phyloP scores from a whole-genome alignment of 805 yeast genomes.

The Lipomyces mesembrius region DNA sequence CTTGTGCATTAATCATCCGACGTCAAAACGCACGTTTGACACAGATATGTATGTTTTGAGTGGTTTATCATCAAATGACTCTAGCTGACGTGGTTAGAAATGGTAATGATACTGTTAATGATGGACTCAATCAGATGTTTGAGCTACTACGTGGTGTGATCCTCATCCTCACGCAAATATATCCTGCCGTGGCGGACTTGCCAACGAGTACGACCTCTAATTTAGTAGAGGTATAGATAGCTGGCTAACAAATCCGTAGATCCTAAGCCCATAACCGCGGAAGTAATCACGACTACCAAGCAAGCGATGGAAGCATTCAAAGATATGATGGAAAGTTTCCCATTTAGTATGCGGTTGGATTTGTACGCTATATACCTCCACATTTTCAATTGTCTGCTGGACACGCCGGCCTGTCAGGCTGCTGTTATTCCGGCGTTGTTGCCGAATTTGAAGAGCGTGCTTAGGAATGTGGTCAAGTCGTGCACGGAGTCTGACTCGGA shows the following conservation, averaged over 20 bases:
- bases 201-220: slow-evolving; percentile 10
- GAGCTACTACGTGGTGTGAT: slow-evolving; percentile 75
- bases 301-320: slow-evolving; percentile 53
- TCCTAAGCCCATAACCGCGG: slow-evolving; percentile 26
- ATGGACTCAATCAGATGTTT: slow-evolving; percentile 76
- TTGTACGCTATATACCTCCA: slow-evolving; percentile 70
- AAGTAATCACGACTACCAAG: slow-evolving; percentile 37
- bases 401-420: slow-evolving; percentile 44
- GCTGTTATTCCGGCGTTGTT: slow-evolving; percentile 57
- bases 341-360: slow-evolving; percentile 70
- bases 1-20: slow-evolving; percentile 56
- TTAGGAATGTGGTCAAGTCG: slow-evolving; percentile 44
- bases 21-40: slow-evolving; percentile 28
- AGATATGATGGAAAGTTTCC: slow-evolving; percentile 67
- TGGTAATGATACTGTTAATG: slow-evolving; percentile 52
- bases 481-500: slow-evolving; percentile 30
- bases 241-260: slow-evolving; percentile 15
- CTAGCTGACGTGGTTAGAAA: slow-evolving; percentile 37
- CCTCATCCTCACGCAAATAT: slow-evolving; percentile 60
- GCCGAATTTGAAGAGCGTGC: slow-evolving; percentile 55
- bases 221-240: slow-evolving; percentile 18
- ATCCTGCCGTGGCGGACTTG: slow-evolving; percentile 63
- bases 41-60: slow-evolving; percentile 12
- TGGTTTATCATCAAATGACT: not conserved
- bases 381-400: slow-evolving; percentile 56